A percentile compares a stretch with the other conserved stretches of the same genome.
These are phyloP conservation scores for Boechera stricta DNA, from an alignment of 345 rosid genomes.

Conservation along the genomic window DNA sequence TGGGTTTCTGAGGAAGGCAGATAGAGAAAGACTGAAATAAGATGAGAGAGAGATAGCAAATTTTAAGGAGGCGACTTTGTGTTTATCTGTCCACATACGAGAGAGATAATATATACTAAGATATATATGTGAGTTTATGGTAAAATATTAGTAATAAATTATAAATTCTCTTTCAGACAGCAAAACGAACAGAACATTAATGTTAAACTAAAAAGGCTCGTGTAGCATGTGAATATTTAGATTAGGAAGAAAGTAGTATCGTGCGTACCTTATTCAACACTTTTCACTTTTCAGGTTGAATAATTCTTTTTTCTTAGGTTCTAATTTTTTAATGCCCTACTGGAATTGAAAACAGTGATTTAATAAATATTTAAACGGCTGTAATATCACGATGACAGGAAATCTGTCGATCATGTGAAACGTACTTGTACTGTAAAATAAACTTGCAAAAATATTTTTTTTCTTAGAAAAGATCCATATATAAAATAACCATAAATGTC, in stretches of 20 bases:
- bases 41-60: constrained; percentile 14
- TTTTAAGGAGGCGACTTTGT: constrained; percentile 29
- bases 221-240: constrained; percentile 39
- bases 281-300: constrained; percentile 38
- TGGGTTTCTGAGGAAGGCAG: constrained; percentile 13
- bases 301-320: not conserved
- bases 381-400: not conserved
- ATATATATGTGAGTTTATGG: constrained; percentile 23
- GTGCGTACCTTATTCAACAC: constrained; percentile 29
- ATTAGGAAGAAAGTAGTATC: constrained; percentile 5
- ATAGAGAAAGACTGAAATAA: not conserved
- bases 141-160: not conserved
- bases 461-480: not conserved
- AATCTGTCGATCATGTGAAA: not conserved
- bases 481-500: not conserved
- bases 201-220: constrained; percentile 22
- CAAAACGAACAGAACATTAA: constrained; percentile 12
- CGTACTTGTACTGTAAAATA: not conserved
- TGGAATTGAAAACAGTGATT: constrained; percentile 3
- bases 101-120: not conserved
- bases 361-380: constrained; percentile 1
- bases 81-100: constrained; percentile 24
- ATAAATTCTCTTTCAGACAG: constrained; percentile 36
- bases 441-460: not conserved
- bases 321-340: not conserved